Percentiles rank a stretch among this genome's conserved stretches.
Evolutionary conservation across 176 grass and related monocot species (phyloP).

Genomic region (Carex pumila): DNA sequence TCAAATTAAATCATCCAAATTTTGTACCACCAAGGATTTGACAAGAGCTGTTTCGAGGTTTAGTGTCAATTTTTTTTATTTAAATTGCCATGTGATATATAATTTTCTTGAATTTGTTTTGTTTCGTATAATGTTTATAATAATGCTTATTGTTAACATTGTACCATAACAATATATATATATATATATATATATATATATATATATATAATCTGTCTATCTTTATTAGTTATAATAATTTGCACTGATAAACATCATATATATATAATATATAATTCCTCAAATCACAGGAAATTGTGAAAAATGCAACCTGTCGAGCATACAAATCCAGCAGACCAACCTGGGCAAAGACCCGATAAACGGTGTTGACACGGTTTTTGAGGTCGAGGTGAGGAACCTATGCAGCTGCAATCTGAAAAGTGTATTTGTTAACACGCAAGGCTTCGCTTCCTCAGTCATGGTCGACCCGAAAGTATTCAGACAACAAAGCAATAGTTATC

Average conservation of each 20-base stretch:
- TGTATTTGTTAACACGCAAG: slow-evolving; percentile 39
- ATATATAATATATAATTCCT: background rate
- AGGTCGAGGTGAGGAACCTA: slow-evolving; percentile 51
- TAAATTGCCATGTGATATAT: background rate
- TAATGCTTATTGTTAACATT: background rate
- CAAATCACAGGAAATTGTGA: background rate
- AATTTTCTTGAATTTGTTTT: background rate
- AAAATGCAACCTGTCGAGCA: slow-evolving; percentile 35
- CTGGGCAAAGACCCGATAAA: slow-evolving; percentile 30
- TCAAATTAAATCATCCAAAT: background rate
- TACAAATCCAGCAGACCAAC: slow-evolving; percentile 46
- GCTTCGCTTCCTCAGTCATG: slow-evolving; percentile 53
- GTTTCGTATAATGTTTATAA: background rate
- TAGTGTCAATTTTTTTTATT: background rate
- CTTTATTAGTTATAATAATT: background rate
- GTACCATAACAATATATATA: background rate
- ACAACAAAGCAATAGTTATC: slow-evolving; percentile 30
- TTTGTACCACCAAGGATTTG: background rate
- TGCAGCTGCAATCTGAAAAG: slow-evolving; percentile 38
- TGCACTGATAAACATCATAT: background rate
- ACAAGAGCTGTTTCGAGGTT: background rate
- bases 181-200: slow-evolving; percentile 21
- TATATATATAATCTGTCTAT: background rate
- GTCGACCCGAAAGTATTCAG: slow-evolving; percentile 58
- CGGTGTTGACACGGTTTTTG: slow-evolving; percentile 48